Evolutionary conservation across 768 basidiomycete species (phyloP).

Genomic region (Megacollybia marginata): DNA sequence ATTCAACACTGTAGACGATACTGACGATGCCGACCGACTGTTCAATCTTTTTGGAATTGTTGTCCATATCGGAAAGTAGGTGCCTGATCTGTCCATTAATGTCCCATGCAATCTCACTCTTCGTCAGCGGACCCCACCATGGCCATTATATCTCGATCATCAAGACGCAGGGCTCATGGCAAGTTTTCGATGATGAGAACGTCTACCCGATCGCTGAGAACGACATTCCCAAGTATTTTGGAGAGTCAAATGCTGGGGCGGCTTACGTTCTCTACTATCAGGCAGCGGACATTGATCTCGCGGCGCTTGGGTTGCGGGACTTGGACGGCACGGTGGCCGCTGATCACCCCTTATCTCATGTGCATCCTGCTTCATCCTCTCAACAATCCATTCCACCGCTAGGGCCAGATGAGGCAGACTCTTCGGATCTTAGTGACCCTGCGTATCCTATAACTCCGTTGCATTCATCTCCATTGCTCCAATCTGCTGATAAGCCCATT

Average conservation of each 20-base stretch:
- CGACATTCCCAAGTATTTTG: conserved; percentile 92
- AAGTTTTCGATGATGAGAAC: conserved; percentile 93
- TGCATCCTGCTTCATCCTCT: conserved; percentile 3
- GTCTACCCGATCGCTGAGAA: conserved; percentile 82
- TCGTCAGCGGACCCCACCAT: conserved; percentile 86
- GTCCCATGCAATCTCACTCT: conserved; percentile 7
- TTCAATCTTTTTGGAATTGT: conserved; percentile 96
- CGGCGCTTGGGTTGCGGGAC: conserved; percentile 57
- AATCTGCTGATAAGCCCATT: conserved; percentile 4
- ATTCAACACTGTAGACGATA: conserved; percentile 96
- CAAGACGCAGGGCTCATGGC: conserved; percentile 78
- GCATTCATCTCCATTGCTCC: conserved; percentile 7
- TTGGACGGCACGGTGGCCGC: background rate
- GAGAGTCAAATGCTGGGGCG: conserved; percentile 79
- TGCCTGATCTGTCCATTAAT: conserved; percentile 17
- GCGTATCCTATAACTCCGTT: conserved; percentile 11
- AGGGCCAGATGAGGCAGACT: conserved; percentile 11
- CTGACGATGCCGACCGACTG: conserved; percentile 83
- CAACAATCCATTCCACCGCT: conserved; percentile 12
- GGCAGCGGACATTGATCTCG: conserved; percentile 76
- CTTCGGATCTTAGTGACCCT: conserved; percentile 13
- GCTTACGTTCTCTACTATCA: conserved; percentile 98
- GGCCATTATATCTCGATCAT: conserved; percentile 97
- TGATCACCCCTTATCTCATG: background rate
- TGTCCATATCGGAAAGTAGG: conserved; percentile 97